phyloP scores from a whole-genome alignment of 345 rosid genomes.

The Triadica sebifera region DNA sequence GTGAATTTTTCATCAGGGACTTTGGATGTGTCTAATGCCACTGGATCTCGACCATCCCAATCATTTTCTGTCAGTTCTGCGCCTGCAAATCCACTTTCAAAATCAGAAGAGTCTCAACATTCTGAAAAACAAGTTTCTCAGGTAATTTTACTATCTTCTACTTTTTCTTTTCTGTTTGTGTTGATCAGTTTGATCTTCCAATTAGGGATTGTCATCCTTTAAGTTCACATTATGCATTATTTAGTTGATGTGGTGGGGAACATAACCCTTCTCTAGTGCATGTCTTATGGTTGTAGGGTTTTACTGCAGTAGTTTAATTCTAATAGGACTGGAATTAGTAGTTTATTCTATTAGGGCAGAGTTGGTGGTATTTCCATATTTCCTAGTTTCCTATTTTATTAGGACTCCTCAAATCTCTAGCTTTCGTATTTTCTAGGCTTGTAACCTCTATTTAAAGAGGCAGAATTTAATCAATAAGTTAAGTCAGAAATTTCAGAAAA shows the following conservation, averaged over 20 bases:
- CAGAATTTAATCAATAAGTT: no score
- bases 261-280: neutral
- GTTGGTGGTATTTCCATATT: no score
- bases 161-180: constrained; percentile 15
- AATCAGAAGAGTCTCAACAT: constrained; percentile 40
- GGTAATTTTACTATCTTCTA: constrained; percentile 31
- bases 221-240: neutral
- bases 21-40: constrained; percentile 20
- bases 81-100: constrained; percentile 34
- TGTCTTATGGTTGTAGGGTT: no score
- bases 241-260: neutral
- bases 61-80: constrained; percentile 34
- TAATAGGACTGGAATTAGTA: no score
- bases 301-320: no score
- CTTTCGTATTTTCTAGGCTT: no score
- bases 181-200: neutral
- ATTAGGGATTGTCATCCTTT: neutral
- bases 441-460: no score
- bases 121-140: constrained; percentile 43
- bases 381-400: no score
- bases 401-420: no score
- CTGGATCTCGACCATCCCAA: constrained; percentile 38
- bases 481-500: no score
- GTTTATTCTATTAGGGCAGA: no score
- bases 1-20: constrained; percentile 26